Percentiles rank a stretch among this genome's conserved stretches.
Conservation (phyloP, 108 stramenopile species). For the Nitzschia palea region DNA sequence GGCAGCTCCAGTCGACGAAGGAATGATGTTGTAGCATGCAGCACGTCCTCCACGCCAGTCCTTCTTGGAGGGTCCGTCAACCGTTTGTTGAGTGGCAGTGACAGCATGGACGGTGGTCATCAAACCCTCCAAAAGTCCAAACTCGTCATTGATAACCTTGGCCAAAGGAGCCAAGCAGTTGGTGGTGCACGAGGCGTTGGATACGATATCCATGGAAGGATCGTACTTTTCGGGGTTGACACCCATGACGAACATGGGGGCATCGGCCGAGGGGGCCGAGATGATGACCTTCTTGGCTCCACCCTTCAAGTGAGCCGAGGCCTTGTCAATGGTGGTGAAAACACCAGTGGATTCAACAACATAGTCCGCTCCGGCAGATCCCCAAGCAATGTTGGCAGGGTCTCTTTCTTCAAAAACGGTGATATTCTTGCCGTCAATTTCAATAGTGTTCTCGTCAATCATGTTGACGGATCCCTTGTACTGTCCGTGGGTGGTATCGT, state of each 20-base stretch:
- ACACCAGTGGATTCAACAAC: conserved; percentile 96
- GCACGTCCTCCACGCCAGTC: conserved; percentile 99
- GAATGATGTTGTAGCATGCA: conserved; percentile 98
- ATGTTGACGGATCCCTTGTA: conserved; percentile 74
- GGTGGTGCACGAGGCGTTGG: conserved; percentile 98
- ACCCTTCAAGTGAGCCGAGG: conserved; percentile 85
- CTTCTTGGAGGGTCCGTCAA: conserved; percentile 97
- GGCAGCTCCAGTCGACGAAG: conserved; percentile 95
- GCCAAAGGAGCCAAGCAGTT: conserved; percentile 98
- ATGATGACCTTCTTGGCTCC: conserved; percentile 98
- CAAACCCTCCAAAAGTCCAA: conserved; percentile 94
- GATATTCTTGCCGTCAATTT: conserved; percentile 84
- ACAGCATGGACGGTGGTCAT: conserved; percentile 99
- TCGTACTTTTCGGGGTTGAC: conserved; percentile 92
- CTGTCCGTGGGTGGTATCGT: conserved; percentile 95
- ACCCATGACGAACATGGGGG: conserved; percentile 99
- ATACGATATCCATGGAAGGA: conserved; percentile 86
- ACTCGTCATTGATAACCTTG: conserved; percentile 97
- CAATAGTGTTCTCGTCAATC: conserved; percentile 75
- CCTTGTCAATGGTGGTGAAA: conserved; percentile 91
- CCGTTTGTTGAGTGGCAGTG: conserved; percentile 97
- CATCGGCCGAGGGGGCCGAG: conserved; percentile 94
- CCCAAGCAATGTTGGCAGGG: conserved; percentile 94
- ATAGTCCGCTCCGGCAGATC: conserved; percentile 86
- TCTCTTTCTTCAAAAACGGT: conserved; percentile 90